phyloP scores from a whole-genome alignment of 2,329 filamentous ascomycete genomes.

The Claviceps citrina region DNA sequence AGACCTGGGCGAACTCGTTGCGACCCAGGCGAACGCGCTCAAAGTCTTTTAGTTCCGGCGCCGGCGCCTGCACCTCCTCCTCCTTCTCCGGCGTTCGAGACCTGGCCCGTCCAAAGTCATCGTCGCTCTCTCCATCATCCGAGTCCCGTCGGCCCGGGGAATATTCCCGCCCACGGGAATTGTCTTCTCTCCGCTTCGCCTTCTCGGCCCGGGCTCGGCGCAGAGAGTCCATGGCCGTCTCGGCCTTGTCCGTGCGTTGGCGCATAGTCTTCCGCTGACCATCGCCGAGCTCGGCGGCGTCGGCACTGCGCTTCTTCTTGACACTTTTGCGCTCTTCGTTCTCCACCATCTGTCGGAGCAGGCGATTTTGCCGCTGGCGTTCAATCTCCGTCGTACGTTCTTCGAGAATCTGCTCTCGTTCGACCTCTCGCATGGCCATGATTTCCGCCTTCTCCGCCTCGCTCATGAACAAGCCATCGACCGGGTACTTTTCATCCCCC shows the following conservation, averaged over 20 bases:
- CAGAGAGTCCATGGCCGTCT: conserved; percentile 56
- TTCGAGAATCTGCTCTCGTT: conserved; percentile 79
- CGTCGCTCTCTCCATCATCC: conserved; percentile 55
- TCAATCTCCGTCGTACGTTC: conserved; percentile 75
- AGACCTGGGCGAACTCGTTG: conserved; percentile 75
- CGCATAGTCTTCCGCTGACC: conserved; percentile 56
- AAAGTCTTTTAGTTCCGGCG: conserved; percentile 63
- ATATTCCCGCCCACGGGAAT: conserved; percentile 44
- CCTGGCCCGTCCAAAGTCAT: conserved; percentile 54
- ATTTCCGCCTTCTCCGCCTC: conserved; percentile 63
- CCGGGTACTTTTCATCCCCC: conserved; percentile 57
- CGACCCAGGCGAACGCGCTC: conserved; percentile 73
- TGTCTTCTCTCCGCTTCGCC: conserved; percentile 33
- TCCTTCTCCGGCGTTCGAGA: conserved; percentile 45
- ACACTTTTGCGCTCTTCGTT: conserved; percentile 39
- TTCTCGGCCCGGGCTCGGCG: conserved; percentile 48
- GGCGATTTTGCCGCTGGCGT: conserved; percentile 63
- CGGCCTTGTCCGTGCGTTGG: conserved; percentile 40
- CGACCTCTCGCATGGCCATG: conserved; percentile 73
- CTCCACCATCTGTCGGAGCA: conserved; percentile 64
- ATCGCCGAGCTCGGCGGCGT: conserved; percentile 64
- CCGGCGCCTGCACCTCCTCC: conserved; percentile 51
- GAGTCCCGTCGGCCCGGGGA: conserved; percentile 20
- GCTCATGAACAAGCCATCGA: conserved; percentile 73
- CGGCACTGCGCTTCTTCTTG: conserved; percentile 63